Conservation (phyloP, 164 flowering plant genomes). For the Berberis vulgaris region DNA sequence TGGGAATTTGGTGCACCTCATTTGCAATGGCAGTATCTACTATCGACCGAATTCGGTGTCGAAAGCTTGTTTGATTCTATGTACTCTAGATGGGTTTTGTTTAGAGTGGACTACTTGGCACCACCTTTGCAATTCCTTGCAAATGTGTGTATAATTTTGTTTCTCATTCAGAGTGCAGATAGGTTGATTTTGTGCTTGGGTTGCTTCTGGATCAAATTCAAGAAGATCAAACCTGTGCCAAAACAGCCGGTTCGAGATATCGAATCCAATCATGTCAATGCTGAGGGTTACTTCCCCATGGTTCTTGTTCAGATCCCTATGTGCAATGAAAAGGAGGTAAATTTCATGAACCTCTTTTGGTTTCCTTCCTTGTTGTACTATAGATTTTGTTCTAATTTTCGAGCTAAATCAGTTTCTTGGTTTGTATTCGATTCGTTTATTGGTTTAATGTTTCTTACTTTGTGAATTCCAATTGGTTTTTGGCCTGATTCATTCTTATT, state of each 20-base stretch:
- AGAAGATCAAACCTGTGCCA: conserved; percentile 66
- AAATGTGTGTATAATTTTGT: conserved; percentile 61
- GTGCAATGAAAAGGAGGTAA: conserved; percentile 98
- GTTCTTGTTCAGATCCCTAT: conserved; percentile 97
- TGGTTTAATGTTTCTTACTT: not conserved
- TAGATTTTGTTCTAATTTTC: no score
- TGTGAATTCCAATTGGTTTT: no score
- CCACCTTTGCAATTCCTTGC: conserved; percentile 84
- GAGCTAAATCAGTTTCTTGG: not conserved
- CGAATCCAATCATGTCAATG: conserved; percentile 49
- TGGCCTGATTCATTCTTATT: no score
- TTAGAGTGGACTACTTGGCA: conserved; percentile 80
- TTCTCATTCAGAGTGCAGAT: conserved; percentile 79
- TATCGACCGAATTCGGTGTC: conserved; percentile 29
- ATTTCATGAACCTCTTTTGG: not conserved
- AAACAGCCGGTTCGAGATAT: conserved; percentile 39
- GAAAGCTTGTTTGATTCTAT: conserved; percentile 45
- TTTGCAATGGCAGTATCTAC: conserved; percentile 35
- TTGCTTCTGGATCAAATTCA: conserved; percentile 83
- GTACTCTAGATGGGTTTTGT: conserved; percentile 70
- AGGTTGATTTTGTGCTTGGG: conserved; percentile 74
- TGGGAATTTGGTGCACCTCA: conserved; percentile 61
- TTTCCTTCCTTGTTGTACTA: no score
- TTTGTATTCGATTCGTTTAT: not conserved
- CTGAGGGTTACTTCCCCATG: conserved; percentile 62